Evolutionary conservation across 2,329 filamentous ascomycete genomes (phyloP).

Genomic region (Fusarium tanahbumbuense): DNA sequence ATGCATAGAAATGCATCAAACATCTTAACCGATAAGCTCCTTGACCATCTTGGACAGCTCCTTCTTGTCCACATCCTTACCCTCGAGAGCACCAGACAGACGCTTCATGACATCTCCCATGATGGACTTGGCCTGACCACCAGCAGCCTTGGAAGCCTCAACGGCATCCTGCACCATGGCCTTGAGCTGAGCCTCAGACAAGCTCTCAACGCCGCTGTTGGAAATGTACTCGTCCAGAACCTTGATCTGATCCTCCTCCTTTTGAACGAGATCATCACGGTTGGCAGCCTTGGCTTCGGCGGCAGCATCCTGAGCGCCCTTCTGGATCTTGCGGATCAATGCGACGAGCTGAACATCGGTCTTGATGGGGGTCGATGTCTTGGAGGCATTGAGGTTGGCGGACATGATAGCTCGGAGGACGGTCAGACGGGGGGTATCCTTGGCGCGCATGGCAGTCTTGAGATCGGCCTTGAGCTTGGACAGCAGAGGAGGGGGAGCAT

Average conservation of each 20-base stretch:
- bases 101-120: slow-evolving; percentile 74
- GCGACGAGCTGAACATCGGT: slow-evolving; percentile 77
- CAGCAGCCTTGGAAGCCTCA: slow-evolving; percentile 61
- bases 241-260: slow-evolving; percentile 73
- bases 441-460: slow-evolving; percentile 74
- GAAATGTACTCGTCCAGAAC: slow-evolving; percentile 75
- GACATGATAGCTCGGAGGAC: slow-evolving; percentile 77
- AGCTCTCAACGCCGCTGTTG: slow-evolving; percentile 67
- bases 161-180: slow-evolving; percentile 64
- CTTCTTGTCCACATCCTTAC: slow-evolving; percentile 72
- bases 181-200: slow-evolving; percentile 69
- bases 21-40: slow-evolving; percentile 50
- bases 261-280: slow-evolving; percentile 75
- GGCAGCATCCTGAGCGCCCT: slow-evolving; percentile 67
- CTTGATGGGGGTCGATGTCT: slow-evolving; percentile 75
- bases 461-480: slow-evolving; percentile 69
- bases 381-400: slow-evolving; percentile 79
- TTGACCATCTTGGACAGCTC: slow-evolving; percentile 72
- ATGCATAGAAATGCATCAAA: not conserved
- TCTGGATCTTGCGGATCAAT: slow-evolving; percentile 73
- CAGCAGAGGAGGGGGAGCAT: slow-evolving; percentile 60
- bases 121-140: slow-evolving; percentile 57
- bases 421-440: slow-evolving; percentile 71
- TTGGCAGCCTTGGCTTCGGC: slow-evolving; percentile 73
- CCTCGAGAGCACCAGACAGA: slow-evolving; percentile 67